A percentile compares a stretch with the other conserved stretches of the same genome.
phyloP scores from a whole-genome alignment of 2,329 filamentous ascomycete genomes.

The Fusarium sp. region DNA sequence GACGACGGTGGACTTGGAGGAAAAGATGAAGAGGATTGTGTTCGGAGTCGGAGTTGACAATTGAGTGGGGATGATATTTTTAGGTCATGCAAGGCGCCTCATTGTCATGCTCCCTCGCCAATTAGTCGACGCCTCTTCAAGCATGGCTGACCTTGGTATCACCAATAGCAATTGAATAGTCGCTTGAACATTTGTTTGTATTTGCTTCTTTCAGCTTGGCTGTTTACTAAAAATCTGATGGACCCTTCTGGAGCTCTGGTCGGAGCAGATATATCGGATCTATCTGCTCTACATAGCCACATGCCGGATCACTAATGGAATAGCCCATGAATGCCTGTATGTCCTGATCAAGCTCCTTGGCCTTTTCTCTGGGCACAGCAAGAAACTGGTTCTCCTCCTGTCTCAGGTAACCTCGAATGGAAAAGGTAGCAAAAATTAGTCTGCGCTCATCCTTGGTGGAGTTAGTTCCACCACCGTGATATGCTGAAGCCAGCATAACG shows the following conservation, averaged over 20 bases:
- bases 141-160: not conserved
- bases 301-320: conserved; percentile 31
- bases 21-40: not conserved
- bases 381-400: conserved; percentile 39
- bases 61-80: not conserved
- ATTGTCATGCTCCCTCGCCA: too few species aligned
- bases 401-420: conserved; percentile 17
- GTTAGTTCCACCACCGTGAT: conserved; percentile 30
- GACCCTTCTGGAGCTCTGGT: conserved; percentile 20
- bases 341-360: conserved; percentile 14
- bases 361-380: conserved; percentile 10
- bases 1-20: not conserved
- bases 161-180: not conserved
- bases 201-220: not conserved
- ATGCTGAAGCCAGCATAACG: conserved; percentile 34
- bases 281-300: conserved; percentile 33
- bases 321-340: conserved; percentile 35
- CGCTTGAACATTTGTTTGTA: not conserved
- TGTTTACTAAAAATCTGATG: conserved; percentile 4
- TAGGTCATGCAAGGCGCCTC: not conserved
- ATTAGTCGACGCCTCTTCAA: too few species aligned
- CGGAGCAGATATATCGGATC: conserved; percentile 35
- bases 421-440: conserved; percentile 21
- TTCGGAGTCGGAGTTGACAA: not conserved
- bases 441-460: conserved; percentile 25